Conservation (phyloP, 495 filamentous ascomycete species). For the Penicillium riverlandense region DNA sequence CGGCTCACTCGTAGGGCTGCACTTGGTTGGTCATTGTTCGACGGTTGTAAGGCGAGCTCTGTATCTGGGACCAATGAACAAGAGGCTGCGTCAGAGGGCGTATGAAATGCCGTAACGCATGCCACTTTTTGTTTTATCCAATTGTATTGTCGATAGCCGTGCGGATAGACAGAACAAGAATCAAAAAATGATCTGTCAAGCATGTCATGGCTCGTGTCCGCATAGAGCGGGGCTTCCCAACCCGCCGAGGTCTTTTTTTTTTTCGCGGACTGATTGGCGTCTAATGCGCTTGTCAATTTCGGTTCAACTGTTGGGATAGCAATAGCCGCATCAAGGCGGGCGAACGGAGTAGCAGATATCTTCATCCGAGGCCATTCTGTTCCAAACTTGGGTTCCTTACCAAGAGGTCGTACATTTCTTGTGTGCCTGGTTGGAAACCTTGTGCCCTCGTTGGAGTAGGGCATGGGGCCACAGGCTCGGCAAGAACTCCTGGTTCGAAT, state of each 20-base stretch:
- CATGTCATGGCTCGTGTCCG: constrained; percentile 19
- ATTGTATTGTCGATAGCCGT: constrained; percentile 8
- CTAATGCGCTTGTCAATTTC: constrained; percentile 31
- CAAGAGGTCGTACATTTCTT: constrained; percentile 5
- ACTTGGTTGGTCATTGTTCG: background rate
- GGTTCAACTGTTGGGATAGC: background rate
- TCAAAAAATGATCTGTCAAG: background rate
- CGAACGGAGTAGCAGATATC: constrained; percentile 12
- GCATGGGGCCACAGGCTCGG: constrained; percentile 9
- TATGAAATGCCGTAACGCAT: background rate
- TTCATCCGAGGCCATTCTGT: background rate
- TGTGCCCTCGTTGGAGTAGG: background rate
- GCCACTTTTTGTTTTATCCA: background rate
- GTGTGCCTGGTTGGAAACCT: background rate
- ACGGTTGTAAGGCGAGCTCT: no score
- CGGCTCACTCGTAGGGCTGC: constrained; percentile 6
- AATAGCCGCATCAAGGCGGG: constrained; percentile 17
- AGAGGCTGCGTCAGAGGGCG: background rate
- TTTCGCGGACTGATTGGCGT: constrained; percentile 20
- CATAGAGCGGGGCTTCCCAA: constrained; percentile 8
- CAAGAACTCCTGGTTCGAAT: constrained; percentile 3
- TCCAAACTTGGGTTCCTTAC: no score
- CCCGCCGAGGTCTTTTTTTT: background rate
- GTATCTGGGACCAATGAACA: constrained; percentile 16
- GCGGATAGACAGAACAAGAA: constrained; percentile 1